These are phyloP conservation scores for Ormosia emarginata DNA, from an alignment of 306 rosid genomes.

Conservation along the genomic window DNA sequence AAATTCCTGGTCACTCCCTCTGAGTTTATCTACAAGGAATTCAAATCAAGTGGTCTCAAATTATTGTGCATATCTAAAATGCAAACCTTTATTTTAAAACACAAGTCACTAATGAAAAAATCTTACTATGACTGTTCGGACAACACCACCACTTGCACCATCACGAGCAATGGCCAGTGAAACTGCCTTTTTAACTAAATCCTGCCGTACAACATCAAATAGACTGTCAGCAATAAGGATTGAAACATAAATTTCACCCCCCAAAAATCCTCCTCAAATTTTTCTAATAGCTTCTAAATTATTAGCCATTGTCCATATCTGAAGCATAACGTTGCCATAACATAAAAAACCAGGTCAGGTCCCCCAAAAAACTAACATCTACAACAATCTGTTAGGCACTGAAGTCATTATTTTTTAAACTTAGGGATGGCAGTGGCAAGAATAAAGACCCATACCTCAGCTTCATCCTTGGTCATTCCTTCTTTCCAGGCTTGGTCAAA, in stretches of 20 bases:
- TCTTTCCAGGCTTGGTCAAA: slow-evolving; percentile 97
- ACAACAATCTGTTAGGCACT: neutral
- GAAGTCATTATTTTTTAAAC: neutral
- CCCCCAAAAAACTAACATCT: slow-evolving; percentile 6
- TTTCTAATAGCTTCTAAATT: neutral
- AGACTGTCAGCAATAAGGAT: neutral
- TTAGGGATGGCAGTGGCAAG: neutral
- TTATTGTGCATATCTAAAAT: neutral
- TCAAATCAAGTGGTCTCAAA: slow-evolving; percentile 10
- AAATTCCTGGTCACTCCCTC: slow-evolving; percentile 91
- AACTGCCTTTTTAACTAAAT: slow-evolving; percentile 86
- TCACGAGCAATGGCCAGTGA: slow-evolving; percentile 97
- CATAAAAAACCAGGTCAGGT: neutral
- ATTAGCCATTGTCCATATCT: neutral
- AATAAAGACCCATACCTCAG: slow-evolving; percentile 65
- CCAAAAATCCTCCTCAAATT: neutral
- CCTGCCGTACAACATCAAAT: slow-evolving; percentile 40
- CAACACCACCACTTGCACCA: slow-evolving; percentile 99
- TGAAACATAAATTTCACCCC: neutral
- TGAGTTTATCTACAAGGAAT: slow-evolving; percentile 64
- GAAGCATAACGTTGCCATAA: neutral
- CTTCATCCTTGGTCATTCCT: slow-evolving; percentile 96
- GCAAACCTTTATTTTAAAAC: neutral
- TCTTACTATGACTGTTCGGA: slow-evolving; percentile 89
- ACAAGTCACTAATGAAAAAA: neutral